These are phyloP conservation scores for Pelargonium cotyledonis DNA, from an alignment of 441 rosid genomes.

Conservation along the genomic window DNA sequence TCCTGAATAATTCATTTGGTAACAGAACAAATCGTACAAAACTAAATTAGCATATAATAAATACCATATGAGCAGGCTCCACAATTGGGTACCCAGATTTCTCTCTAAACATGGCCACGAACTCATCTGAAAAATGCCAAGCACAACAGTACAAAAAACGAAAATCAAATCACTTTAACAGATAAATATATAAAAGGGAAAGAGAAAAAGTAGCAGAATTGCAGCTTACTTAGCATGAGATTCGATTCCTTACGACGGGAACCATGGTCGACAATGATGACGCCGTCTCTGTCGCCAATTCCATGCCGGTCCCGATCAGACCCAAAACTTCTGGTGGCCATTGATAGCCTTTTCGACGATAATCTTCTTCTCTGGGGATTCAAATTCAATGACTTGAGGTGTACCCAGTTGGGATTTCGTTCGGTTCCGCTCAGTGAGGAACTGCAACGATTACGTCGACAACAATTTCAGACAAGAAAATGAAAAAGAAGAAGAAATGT, in stretches of 20 bases:
- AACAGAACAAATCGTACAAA: neutral
- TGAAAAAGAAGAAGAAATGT: too few species aligned
- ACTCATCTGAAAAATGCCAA: slow-evolving; percentile 65
- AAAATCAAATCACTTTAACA: neutral
- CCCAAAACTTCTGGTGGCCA: slow-evolving; percentile 21
- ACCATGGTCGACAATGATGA: slow-evolving; percentile 89
- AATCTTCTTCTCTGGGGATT: slow-evolving; percentile 13
- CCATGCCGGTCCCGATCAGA: slow-evolving; percentile 14
- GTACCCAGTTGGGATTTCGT: slow-evolving; percentile 16
- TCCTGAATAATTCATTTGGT: too few species aligned
- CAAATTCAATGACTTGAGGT: slow-evolving; percentile 22
- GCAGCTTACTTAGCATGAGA: slow-evolving; percentile 65
- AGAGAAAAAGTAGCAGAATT: neutral
- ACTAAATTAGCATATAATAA: neutral
- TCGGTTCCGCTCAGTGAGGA: slow-evolving; percentile 10
- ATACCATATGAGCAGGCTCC: slow-evolving; percentile 98
- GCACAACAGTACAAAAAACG: neutral
- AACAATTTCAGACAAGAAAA: neutral
- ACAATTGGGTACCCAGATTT: slow-evolving; percentile 65
- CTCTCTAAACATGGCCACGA: slow-evolving; percentile 71
- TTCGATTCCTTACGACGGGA: slow-evolving; percentile 84
- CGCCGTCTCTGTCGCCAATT: slow-evolving; percentile 50
- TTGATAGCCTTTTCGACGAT: slow-evolving; percentile 16
- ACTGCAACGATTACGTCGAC: slow-evolving; percentile 10
- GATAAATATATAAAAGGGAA: neutral